Percentiles rank a stretch among this genome's conserved stretches.
phyloP scores from a whole-genome alignment of 2,329 filamentous ascomycete species.

The Fusarium sp. region DNA sequence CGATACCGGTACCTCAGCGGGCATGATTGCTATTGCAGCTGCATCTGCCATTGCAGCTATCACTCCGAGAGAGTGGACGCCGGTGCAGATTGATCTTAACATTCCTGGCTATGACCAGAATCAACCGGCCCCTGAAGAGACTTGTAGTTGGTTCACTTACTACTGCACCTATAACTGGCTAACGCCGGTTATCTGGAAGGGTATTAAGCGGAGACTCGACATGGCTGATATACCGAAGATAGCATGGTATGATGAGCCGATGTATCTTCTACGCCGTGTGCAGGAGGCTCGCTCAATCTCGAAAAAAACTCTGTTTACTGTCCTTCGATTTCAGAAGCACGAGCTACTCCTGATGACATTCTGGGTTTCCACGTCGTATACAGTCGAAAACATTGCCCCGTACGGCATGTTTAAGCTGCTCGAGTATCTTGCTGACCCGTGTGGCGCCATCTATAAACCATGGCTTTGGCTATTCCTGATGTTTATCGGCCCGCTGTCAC shows the following conservation, averaged over 20 bases:
- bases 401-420: conserved; percentile 67
- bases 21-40: conserved; percentile 54
- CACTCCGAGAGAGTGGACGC: conserved; percentile 65
- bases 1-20: conserved; percentile 51
- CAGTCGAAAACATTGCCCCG: conserved; percentile 64
- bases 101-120: conserved; percentile 54
- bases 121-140: conserved; percentile 65
- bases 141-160: conserved; percentile 65
- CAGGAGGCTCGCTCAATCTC: conserved; percentile 58
- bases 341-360: conserved; percentile 61
- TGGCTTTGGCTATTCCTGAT: conserved; percentile 67
- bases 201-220: conserved; percentile 58
- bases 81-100: conserved; percentile 56
- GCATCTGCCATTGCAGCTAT: conserved; percentile 56
- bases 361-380: conserved; percentile 55
- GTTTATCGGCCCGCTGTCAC: conserved; percentile 62
- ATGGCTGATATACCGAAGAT: conserved; percentile 62
- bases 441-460: conserved; percentile 60
- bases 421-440: conserved; percentile 62
- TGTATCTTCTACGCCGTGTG: conserved; percentile 60
- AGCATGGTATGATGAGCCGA: conserved; percentile 68
- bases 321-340: conserved; percentile 57
- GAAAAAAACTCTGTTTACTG: conserved; percentile 60
- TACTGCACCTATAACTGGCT: conserved; percentile 66
- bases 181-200: conserved; percentile 62